Evolutionary conservation across 805 yeast species (phyloP), one percentile per base, ranked within the genome.

Genomic region (Saturnispora bothae): DNA sequence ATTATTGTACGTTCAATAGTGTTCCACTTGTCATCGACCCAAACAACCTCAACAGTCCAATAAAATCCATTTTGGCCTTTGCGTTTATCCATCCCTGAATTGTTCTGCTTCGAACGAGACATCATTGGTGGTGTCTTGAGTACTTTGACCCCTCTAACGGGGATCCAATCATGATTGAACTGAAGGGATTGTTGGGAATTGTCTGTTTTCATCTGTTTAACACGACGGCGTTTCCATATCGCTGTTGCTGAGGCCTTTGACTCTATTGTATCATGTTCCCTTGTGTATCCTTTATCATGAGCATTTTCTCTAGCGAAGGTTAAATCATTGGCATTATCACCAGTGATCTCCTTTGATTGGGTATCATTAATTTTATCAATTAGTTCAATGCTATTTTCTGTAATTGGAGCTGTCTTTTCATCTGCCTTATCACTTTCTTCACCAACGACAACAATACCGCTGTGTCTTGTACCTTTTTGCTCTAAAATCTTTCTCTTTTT

Each of bases 41-140:
- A 43, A 1, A 71, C 52, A 83, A 85, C 81, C 53, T 85, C 94
- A 0, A 85, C 58, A 0, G 94, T 78, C 96, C 96, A 85, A 14
- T 70, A 71, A 53, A 71, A 84, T 6, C 69, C 54, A 12, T 21
- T 30, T 17, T 30, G 34, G 18, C 30, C 32, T 16, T 32, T 32
- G 9, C 36, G 9, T 28, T 28, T 38, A 23, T 26, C 40, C 4
- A 18, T 76, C 0, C 86, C 45, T 17, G 39, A 37, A 27, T 33
- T 38, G 52, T 85, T 85, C 40, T 65, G 54, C 4, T 52, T 51
- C 2, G 83, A 65, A 33, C 94, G 59, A 14, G 76, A 68, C 94
- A 85, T 83, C 0, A 92, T 94, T 17, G 61, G 61, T 0, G 95
- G 94, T 18, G 81, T 53, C 22, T 66, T 61, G 19, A 68, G 60